Conservation (phyloP, 2,329 filamentous ascomycete genomes). For the Ramularia endophylla region DNA sequence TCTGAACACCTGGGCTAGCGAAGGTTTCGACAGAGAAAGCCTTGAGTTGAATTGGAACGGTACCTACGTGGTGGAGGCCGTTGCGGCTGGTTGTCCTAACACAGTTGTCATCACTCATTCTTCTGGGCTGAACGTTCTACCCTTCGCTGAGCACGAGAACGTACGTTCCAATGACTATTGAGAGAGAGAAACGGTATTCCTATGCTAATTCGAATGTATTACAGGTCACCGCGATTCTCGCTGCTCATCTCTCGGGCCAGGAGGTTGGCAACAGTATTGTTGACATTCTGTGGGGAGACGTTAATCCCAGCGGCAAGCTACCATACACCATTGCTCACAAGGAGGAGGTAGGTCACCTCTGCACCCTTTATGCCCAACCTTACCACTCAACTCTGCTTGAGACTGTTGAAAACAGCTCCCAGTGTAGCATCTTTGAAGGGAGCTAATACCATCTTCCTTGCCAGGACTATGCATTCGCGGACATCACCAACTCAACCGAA, state of each 20-base stretch:
- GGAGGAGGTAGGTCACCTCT: conserved; percentile 52
- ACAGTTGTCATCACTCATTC: conserved; percentile 61
- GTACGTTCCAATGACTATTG: conserved; percentile 35
- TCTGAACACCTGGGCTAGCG: conserved; percentile 49
- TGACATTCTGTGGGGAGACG: conserved; percentile 55
- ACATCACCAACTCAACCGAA: conserved; percentile 33
- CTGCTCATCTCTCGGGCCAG: conserved; percentile 78
- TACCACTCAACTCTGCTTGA: too few relatives aligned
- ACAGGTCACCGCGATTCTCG: conserved; percentile 59
- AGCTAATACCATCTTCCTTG: too few relatives aligned
- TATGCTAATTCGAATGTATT: conserved; percentile 57
- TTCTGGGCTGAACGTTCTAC: conserved; percentile 44
- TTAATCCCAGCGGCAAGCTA: conserved; percentile 70
- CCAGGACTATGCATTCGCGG: conserved; percentile 27
- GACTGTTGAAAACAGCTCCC: too few relatives aligned
- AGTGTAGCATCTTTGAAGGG: too few relatives aligned
- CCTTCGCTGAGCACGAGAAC: conserved; percentile 38
- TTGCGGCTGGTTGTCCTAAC: conserved; percentile 49
- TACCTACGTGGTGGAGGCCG: conserved; percentile 38
- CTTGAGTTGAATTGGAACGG: conserved; percentile 41
- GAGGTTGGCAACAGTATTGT: conserved; percentile 77
- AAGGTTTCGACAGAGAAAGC: conserved; percentile 39
- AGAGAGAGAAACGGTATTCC: conserved; percentile 33
- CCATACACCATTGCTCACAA: conserved; percentile 79
- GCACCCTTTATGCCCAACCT: too few relatives aligned